Base-by-base conservation (phyloP, 78 protist genomes). In the Neovahlkampfia damariscottae region DNA sequence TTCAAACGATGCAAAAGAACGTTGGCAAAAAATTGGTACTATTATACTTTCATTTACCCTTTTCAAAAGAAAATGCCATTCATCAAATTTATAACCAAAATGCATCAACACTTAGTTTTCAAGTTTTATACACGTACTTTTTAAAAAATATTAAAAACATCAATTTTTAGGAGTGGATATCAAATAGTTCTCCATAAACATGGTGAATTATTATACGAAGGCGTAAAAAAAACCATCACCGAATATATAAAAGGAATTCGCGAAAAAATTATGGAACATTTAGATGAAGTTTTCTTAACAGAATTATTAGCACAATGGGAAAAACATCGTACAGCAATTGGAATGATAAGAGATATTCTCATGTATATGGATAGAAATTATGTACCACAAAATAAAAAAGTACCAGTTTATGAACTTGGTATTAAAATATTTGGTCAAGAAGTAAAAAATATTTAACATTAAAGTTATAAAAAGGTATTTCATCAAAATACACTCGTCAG, bases 351-450 rank as follows among this genome's bases (percentile, higher is more conserved):
- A 19, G 79, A 76, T 72, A 7, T 76, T 31, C 29, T 41, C 19
- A 76, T 76, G 79, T 76, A 76, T 72, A 76, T 76, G 79, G 72
- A 41, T 36, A 76, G 41, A 71, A 76, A 76, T 62, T 41, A 41
- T 10, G 67, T 5, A 5, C 29, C 6, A 6, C 9, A 73, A 62
- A 40, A 50, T 19, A 50, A 76, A 6, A 76, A 76, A 6, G 5
- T 71, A 6, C 8, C 79, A 10, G 69, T 76, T 5, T 37, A 29
- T 5, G 79, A 76, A 6, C 79, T 76, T 28, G 79, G 69, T 30
- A 19, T 41, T 5, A 7, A 31, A 37, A 67, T 76, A 71, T 76
- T 76, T 31, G 79, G 79, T 29, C 74, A 76, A 28, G 5, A 67
- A 5, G 7, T n/a, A n/a, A n/a, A n/a, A n/a, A n/a, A n/a, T n/a